Conservation (phyloP, 352 stramenopile genomes). For the Phytophthora capsici region DNA sequence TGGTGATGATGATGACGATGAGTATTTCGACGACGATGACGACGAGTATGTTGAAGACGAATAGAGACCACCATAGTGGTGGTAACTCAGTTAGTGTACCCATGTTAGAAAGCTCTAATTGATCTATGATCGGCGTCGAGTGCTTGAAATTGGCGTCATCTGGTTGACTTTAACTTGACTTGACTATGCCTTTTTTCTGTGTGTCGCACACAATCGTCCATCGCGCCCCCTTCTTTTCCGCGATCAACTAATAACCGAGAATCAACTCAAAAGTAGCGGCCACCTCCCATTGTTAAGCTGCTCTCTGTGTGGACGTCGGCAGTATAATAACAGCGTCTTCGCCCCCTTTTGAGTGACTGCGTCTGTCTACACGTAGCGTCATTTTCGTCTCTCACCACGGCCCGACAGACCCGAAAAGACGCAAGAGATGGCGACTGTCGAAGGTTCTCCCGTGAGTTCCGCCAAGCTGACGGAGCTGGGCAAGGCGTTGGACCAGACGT, state of each 20-base stretch:
- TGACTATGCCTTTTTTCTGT: neutral
- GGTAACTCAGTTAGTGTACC: neutral
- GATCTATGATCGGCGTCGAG: too few relatives aligned
- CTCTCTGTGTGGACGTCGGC: neutral
- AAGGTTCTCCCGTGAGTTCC: constrained; percentile 47
- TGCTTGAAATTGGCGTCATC: too few relatives aligned
- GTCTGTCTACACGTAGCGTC: neutral
- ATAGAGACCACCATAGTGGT: constrained; percentile 22
- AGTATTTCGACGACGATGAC: constrained; percentile 53
- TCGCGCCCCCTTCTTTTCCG: constrained; percentile 33
- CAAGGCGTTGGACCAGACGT: constrained; percentile 75
- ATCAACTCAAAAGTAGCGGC: constrained; percentile 12
- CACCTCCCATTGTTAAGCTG: neutral
- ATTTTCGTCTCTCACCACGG: constrained; percentile 2
- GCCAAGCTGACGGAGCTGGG: constrained; percentile 79
- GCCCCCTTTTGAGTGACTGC: neutral
- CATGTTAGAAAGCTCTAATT: neutral
- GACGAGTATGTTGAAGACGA: constrained; percentile 25
- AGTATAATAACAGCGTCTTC: neutral
- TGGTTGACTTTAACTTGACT: neutral
- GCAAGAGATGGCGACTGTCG: constrained; percentile 39
- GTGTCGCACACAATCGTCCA: constrained; percentile 21
- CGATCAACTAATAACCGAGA: constrained; percentile 16
- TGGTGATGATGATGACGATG: constrained; percentile 43
- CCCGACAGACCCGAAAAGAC: constrained; percentile 17